Conservation (phyloP, 1,284 basidiomycete genomes). For the Rhodotorula glutinis region DNA sequence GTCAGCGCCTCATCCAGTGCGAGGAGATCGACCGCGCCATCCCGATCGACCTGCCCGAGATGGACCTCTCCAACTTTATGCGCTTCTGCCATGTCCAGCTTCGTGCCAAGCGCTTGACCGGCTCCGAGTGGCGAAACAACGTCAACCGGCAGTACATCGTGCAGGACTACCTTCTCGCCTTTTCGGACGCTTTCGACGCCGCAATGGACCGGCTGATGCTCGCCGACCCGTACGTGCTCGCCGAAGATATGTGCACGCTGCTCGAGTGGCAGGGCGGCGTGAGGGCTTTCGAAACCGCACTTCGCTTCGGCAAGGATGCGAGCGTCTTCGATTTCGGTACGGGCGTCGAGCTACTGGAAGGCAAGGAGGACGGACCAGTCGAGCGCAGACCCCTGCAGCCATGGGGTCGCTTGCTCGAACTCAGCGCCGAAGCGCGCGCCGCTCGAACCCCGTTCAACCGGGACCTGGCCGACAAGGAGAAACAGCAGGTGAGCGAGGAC, state of each 20-base stretch:
- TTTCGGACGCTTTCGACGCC: constrained; percentile 36
- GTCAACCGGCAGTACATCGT: constrained; percentile 32
- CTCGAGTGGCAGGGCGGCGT: constrained; percentile 37
- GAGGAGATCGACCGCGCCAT: constrained; percentile 35
- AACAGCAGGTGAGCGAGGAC: constrained; percentile 56
- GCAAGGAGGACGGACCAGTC: constrained; percentile 5
- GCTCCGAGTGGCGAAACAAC: constrained; percentile 33
- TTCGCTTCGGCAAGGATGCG: constrained; percentile 18
- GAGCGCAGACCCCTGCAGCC: constrained; percentile 24
- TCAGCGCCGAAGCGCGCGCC: constrained; percentile 23
- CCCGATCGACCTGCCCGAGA: constrained; percentile 34
- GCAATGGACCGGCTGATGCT: constrained; percentile 37
- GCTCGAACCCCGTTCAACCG: constrained; percentile 19
- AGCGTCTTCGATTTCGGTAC: constrained; percentile 23
- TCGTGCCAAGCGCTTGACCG: constrained; percentile 23
- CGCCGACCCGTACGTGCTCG: constrained; percentile 30
- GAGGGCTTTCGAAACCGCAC: constrained; percentile 29
- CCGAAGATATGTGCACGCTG: constrained; percentile 31
- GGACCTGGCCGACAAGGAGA: constrained; percentile 50
- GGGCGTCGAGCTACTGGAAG: constrained; percentile 20
- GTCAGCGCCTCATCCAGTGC: constrained; percentile 27
- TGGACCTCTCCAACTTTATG: constrained; percentile 32
- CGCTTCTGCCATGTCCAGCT: constrained; percentile 32
- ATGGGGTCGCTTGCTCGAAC: constrained; percentile 29
- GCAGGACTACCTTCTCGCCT: constrained; percentile 33